Conservation (phyloP, 2,329 filamentous ascomycete genomes). For the Pseudocercospora crystallina region DNA sequence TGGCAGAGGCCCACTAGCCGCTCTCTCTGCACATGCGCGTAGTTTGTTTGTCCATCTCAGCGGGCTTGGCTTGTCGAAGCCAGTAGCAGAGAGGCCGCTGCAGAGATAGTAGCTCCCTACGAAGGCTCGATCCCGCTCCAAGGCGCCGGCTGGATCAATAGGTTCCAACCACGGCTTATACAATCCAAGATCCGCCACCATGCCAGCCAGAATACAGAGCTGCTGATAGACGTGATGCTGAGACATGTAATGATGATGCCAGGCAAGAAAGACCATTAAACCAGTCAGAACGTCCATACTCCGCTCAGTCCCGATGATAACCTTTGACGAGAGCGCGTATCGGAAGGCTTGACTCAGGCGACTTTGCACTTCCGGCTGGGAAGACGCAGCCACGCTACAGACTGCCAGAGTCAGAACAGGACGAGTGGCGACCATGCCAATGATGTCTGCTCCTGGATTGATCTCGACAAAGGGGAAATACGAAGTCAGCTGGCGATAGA, state of each 20-base stretch:
- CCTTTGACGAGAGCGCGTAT: constrained; percentile 25
- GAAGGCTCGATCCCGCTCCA: constrained; percentile 26
- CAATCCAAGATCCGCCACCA: constrained; percentile 30
- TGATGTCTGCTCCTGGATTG: constrained; percentile 16
- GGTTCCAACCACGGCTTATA: constrained; percentile 17
- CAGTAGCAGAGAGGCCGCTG: constrained; percentile 22
- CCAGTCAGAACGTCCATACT: constrained; percentile 30
- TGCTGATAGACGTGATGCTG: constrained; percentile 28
- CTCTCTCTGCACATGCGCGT: constrained; percentile 20
- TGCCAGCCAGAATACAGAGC: constrained; percentile 27
- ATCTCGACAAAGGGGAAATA: constrained; percentile 30
- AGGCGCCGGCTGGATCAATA: constrained; percentile 15
- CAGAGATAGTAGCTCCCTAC: constrained; percentile 32
- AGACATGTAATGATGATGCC: constrained; percentile 29
- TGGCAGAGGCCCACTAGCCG: constrained; percentile 11
- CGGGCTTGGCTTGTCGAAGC: constrained; percentile 28
- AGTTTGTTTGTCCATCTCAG: constrained; percentile 27
- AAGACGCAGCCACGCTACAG: constrained; percentile 25
- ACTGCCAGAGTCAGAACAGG: constrained; percentile 29
- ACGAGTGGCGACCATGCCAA: constrained; percentile 23
- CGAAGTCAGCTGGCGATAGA: constrained; percentile 23
- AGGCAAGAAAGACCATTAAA: constrained; percentile 27
- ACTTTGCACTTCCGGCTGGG: constrained; percentile 21
- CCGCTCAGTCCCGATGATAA: constrained; percentile 25
- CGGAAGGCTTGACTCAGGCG: constrained; percentile 28